Conservation (phyloP, 257 asterid genomes). For the Plantago elongata region DNA sequence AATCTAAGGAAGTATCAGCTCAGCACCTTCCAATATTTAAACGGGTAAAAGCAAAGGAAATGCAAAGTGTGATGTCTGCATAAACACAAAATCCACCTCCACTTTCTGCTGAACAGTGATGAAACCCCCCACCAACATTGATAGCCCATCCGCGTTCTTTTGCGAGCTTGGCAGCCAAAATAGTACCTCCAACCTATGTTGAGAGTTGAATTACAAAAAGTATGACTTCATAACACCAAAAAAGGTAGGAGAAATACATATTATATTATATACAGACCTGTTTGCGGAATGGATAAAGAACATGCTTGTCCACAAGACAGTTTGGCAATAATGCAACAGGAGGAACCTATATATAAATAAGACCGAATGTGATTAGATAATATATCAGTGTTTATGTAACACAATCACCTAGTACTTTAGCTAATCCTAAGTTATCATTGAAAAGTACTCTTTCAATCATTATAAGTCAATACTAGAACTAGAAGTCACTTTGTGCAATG, state of each 20-base stretch:
- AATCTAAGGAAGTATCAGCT: slow-evolving; percentile 10
- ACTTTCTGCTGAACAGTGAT: slow-evolving; percentile 80
- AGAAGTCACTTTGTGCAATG: not conserved
- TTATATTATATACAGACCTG: slow-evolving; percentile 46
- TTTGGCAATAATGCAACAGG: slow-evolving; percentile 77
- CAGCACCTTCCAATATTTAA: slow-evolving; percentile 71
- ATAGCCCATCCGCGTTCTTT: slow-evolving; percentile 97
- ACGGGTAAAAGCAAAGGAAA: slow-evolving; percentile 64
- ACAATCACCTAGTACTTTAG: not conserved
- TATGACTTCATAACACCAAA: not conserved
- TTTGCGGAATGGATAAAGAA: slow-evolving; percentile 80
- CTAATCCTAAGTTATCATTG: not conserved
- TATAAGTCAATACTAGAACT: slow-evolving; percentile 3
- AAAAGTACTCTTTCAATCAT: slow-evolving; percentile 2
- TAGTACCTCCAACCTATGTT: slow-evolving; percentile 86
- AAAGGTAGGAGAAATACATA: not conserved
- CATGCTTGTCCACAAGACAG: slow-evolving; percentile 70
- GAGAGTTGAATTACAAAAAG: slow-evolving; percentile 8
- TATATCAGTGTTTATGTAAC: not conserved
- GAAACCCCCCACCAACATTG: slow-evolving; percentile 96
- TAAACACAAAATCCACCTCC: slow-evolving; percentile 97
- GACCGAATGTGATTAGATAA: slow-evolving; percentile 16
- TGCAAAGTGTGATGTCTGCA: slow-evolving; percentile 92
- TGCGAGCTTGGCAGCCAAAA: slow-evolving; percentile 93
- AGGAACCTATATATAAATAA: slow-evolving; percentile 53